Conservation (phyloP, 2,329 filamentous ascomycete species). For the Amauroascus niger region DNA sequence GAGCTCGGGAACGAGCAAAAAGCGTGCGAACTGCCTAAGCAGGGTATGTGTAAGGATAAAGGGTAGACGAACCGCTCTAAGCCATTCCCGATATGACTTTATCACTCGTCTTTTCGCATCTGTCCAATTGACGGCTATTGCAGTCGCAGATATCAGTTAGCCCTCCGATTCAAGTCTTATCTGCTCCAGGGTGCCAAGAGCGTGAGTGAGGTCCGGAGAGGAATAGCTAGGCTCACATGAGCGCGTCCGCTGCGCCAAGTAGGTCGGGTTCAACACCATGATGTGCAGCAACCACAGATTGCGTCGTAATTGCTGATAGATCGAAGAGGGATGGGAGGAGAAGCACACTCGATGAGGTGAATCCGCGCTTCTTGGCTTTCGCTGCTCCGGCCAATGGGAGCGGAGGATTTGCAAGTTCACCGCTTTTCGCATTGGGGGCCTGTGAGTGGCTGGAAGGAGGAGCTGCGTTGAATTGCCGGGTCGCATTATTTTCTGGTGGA, state of each 20-base stretch:
- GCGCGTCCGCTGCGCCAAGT: slow-evolving; percentile 72
- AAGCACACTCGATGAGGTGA: slow-evolving; percentile 3
- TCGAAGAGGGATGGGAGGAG: not conserved
- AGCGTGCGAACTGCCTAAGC: no score
- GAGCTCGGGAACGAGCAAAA: no score
- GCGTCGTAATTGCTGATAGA: not conserved
- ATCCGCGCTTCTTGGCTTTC: slow-evolving; percentile 1
- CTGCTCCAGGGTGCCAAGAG: slow-evolving; percentile 3
- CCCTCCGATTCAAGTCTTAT: slow-evolving; percentile 3
- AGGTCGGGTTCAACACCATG: slow-evolving; percentile 88
- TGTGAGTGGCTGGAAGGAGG: slow-evolving; percentile 5
- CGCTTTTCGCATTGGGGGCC: not conserved
- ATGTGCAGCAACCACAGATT: slow-evolving; percentile 24
- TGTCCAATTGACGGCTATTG: slow-evolving; percentile 69
- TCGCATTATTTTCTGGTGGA: not conserved
- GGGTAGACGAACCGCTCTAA: slow-evolving; percentile 69
- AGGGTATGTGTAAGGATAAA: slow-evolving; percentile 5
- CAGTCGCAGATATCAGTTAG: slow-evolving; percentile 20
- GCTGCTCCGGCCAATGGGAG: slow-evolving; percentile 3
- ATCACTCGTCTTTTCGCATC: slow-evolving; percentile 84
- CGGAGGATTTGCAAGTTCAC: slow-evolving; percentile 4
- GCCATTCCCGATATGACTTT: slow-evolving; percentile 87
- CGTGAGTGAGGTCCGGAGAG: not conserved
- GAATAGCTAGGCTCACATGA: slow-evolving; percentile 51
- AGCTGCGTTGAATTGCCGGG: not conserved